Evolutionary conservation across 179 eudicot genomes (phyloP).

Genomic region (Heliamphora pulchella): DNA sequence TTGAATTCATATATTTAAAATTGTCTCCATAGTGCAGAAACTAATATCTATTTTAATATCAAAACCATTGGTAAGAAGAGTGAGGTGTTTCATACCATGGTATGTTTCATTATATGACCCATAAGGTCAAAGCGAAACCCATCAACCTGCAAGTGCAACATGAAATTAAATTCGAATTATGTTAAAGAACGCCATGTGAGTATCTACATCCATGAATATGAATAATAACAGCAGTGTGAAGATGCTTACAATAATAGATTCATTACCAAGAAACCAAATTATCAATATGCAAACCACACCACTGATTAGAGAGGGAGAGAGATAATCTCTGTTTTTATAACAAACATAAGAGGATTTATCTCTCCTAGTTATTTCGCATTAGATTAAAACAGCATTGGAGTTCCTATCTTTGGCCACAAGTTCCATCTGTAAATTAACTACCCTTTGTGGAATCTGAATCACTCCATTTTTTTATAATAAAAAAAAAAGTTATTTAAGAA

Average conservation of each 20-base stretch:
- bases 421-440: not conserved
- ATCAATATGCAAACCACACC: not conserved
- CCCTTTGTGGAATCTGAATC: not conserved
- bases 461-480: no score
- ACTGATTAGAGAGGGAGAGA: not conserved
- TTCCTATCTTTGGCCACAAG: not conserved
- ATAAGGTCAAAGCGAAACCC: conserved; percentile 98
- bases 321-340: not conserved
- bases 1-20: not conserved
- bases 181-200: not conserved
- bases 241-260: not conserved
- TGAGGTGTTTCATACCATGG: conserved; percentile 57
- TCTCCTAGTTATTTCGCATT: not conserved
- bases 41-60: not conserved
- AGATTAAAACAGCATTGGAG: not conserved
- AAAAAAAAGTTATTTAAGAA: no score
- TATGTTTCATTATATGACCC: conserved; percentile 95
- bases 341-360: not conserved
- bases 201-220: not conserved
- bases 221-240: not conserved
- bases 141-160: conserved; percentile 63
- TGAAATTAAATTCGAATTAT: conserved; percentile 11
- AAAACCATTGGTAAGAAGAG: conserved; percentile 4
- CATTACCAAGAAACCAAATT: not conserved
- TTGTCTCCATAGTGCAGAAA: not conserved